phyloP scores from a whole-genome alignment of 495 filamentous ascomycete genomes.

The Hypoxylon lienhwacheense region DNA sequence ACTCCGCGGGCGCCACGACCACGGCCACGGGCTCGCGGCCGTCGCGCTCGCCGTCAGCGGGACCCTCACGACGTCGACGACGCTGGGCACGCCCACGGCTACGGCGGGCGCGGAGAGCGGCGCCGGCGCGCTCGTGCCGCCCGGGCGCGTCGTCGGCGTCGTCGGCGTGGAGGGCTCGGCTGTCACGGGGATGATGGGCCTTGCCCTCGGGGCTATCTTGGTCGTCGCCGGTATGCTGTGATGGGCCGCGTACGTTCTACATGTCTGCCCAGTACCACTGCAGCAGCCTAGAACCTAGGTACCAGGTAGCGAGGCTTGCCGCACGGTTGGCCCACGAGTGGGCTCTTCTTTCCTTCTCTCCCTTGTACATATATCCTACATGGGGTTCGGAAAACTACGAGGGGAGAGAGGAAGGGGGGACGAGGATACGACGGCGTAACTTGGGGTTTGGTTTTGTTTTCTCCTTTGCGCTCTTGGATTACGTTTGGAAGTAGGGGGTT shows the following conservation, averaged over 20 bases:
- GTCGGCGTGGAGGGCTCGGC: slow-evolving; percentile 31
- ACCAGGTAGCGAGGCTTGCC: too few relatives aligned
- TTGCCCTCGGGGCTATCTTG: slow-evolving; percentile 45
- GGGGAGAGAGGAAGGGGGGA: too few relatives aligned
- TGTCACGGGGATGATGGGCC: slow-evolving; percentile 43
- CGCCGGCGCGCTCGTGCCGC: slow-evolving; percentile 15
- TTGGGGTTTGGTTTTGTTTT: too few relatives aligned
- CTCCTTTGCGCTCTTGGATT: too few relatives aligned
- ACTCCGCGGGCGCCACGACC: slow-evolving; percentile 36
- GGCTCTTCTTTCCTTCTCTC: too few relatives aligned
- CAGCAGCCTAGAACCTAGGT: too few relatives aligned
- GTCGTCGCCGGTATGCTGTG: slow-evolving; percentile 46
- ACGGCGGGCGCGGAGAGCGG: slow-evolving; percentile 23
- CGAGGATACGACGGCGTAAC: too few relatives aligned
- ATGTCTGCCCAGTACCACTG: too few relatives aligned
- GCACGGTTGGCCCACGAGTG: too few relatives aligned
- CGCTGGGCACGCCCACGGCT: slow-evolving; percentile 25
- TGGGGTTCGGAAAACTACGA: too few relatives aligned
- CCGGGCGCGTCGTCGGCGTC: slow-evolving; percentile 3
- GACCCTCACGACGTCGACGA: slow-evolving; percentile 40
- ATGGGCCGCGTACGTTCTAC: not conserved
- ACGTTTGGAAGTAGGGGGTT: too few relatives aligned
- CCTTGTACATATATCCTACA: too few relatives aligned
- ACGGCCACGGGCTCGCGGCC: slow-evolving; percentile 43
- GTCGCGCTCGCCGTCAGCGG: slow-evolving; percentile 48